Evolutionary conservation across 768 basidiomycete species (phyloP).

Genomic region (Lactifluus rugatus): DNA sequence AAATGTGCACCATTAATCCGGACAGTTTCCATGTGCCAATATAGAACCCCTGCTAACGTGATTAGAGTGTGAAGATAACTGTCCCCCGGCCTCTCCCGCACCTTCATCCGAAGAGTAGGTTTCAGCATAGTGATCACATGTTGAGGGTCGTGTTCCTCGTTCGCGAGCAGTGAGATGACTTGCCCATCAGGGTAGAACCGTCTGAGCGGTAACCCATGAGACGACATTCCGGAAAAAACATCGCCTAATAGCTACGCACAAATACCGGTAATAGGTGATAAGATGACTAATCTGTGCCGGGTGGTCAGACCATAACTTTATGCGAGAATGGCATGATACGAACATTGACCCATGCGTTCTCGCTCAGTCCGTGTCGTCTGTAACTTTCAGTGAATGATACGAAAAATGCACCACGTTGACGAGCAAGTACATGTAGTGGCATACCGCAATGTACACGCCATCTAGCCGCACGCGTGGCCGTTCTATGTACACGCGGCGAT

Average conservation of each 20-base stretch:
- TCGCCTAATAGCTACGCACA: conserved; percentile 39
- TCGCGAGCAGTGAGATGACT: conserved; percentile 77
- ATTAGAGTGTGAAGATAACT: neutral
- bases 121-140: conserved; percentile 69
- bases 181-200: conserved; percentile 83
- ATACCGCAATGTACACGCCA: conserved; percentile 86
- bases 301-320: conserved; percentile 5
- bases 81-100: conserved; percentile 22
- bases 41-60: conserved; percentile 47
- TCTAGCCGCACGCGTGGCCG: conserved; percentile 79
- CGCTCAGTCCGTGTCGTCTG: conserved; percentile 68
- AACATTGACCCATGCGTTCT: conserved; percentile 84
- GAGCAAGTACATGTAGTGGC: conserved; percentile 64
- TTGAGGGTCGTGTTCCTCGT: conserved; percentile 62
- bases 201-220: conserved; percentile 28
- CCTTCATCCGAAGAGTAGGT: conserved; percentile 72
- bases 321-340: conserved; percentile 23
- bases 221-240: neutral
- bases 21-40: conserved; percentile 65
- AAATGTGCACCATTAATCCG: conserved; percentile 49
- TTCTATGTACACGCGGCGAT: conserved; percentile 70
- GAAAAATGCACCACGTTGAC: conserved; percentile 22
- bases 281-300: conserved; percentile 65
- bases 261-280: conserved; percentile 87
- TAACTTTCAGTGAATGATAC: conserved; percentile 5